These are phyloP conservation scores for Medicago truncatula DNA, from an alignment of 306 rosid genomes.

Conservation along the genomic window DNA sequence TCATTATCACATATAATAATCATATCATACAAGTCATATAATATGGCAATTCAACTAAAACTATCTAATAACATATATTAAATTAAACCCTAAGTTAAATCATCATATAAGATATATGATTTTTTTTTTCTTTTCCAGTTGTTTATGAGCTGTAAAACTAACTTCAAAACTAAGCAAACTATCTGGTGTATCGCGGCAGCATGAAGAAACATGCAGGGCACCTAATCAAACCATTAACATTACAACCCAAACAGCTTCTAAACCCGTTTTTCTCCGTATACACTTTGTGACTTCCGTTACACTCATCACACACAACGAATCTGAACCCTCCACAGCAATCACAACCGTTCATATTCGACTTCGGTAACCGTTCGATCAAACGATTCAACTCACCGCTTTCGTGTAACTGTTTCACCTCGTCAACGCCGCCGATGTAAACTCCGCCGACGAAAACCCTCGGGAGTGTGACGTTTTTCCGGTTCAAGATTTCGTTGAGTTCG, in stretches of 20 bases:
- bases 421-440: constrained; percentile 68
- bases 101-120: constrained; percentile 21
- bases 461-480: constrained; percentile 48
- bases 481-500: constrained; percentile 62
- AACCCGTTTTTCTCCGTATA: constrained; percentile 62
- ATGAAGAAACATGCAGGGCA: constrained; percentile 66
- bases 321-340: constrained; percentile 74
- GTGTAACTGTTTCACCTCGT: constrained; percentile 60
- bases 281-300: constrained; percentile 85
- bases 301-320: constrained; percentile 64
- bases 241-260: constrained; percentile 61
- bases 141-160: constrained; percentile 42
- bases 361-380: constrained; percentile 66
- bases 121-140: constrained; percentile 25
- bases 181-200: constrained; percentile 48
- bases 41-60: too few relatives aligned
- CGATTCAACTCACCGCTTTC: constrained; percentile 66
- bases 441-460: constrained; percentile 75
- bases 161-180: not conserved
- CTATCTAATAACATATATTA: too few relatives aligned
- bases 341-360: constrained; percentile 49
- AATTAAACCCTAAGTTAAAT: constrained; percentile 16
- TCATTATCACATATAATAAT: not conserved
- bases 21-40: not conserved
- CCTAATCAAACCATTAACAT: constrained; percentile 66